Evolutionary conservation across 805 yeast species (phyloP).

Genomic region (Pichia manshurica): DNA sequence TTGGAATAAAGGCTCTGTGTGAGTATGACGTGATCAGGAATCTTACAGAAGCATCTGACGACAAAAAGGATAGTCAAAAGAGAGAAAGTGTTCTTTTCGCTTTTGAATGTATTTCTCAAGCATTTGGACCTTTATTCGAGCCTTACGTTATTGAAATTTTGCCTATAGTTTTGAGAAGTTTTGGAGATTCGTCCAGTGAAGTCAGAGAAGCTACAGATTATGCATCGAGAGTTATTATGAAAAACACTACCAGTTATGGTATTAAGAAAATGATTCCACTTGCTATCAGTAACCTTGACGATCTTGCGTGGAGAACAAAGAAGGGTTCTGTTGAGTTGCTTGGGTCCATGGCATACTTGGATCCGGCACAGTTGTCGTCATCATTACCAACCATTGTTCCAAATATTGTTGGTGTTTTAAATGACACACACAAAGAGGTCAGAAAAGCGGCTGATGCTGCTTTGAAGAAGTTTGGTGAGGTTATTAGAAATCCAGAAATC

Average conservation of each 20-base stretch:
- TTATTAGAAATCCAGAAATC: slow-evolving; percentile 94
- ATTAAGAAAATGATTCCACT: slow-evolving; percentile 86
- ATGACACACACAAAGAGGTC: slow-evolving; percentile 95
- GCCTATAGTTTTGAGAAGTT: slow-evolving; percentile 70
- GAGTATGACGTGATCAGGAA: slow-evolving; percentile 72
- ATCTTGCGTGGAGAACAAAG: slow-evolving; percentile 91
- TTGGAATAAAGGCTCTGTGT: slow-evolving; percentile 72
- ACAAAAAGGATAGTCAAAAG: slow-evolving; percentile 62
- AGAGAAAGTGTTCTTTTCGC: slow-evolving; percentile 88
- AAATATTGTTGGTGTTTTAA: slow-evolving; percentile 89
- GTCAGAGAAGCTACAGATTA: slow-evolving; percentile 86
- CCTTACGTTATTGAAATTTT: slow-evolving; percentile 89
- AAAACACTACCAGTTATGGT: slow-evolving; percentile 86
- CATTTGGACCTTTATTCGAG: slow-evolving; percentile 75
- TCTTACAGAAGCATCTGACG: slow-evolving; percentile 79
- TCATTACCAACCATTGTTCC: slow-evolving; percentile 90
- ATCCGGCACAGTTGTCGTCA: slow-evolving; percentile 87
- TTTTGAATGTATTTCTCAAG: slow-evolving; percentile 75
- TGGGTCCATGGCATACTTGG: slow-evolving; percentile 97
- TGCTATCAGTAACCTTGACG: slow-evolving; percentile 80
- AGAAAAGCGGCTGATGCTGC: slow-evolving; percentile 91
- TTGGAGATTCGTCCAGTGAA: slow-evolving; percentile 81
- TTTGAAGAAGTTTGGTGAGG: slow-evolving; percentile 90
- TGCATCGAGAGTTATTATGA: slow-evolving; percentile 87
- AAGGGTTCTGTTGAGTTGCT: slow-evolving; percentile 93